Base-by-base conservation (phyloP, 306 rosid species). In the Lablab purpureus region DNA sequence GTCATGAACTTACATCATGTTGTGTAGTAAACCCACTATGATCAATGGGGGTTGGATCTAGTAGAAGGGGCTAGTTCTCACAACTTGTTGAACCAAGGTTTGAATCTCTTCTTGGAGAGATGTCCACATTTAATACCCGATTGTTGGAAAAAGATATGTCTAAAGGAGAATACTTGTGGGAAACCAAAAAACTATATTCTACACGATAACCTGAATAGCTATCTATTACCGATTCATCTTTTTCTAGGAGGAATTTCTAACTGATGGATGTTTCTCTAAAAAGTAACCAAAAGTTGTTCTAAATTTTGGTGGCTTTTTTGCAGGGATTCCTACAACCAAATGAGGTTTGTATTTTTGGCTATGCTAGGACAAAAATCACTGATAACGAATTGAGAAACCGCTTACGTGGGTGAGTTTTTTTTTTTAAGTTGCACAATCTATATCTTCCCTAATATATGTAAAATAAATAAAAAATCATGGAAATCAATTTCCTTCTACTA, bases 311-410 rank as follows among this genome's bases (percentile, higher is more conserved):
- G 81, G 52, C 58, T 72, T 51, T n/a, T 85, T 75, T 73, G 65
- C 82, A 95, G 99, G 96, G 98, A 27, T 91, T 93, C 88, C 90
- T 95, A 37, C 87, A 69, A 36, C 81, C 90, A 36, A 71, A 87
- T 73, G 98, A 93, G 82, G 96, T 93, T 84, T 87, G 84, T 85
- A 91, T 95, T 72, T 95, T 95, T 88, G 99, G 99, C 67, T 95
- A 95, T 85, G 98, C 99, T 37, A 95, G 99, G 82, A 80, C 94
- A 66, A 91, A 91, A 86, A 91, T 95, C 69, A 83, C 97, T 22
- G 89, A 89, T 80, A 91, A 89, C 21, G 99, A 95, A 41, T 87
- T 95, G 77, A 87, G 97, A 88, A 80, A 73, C 80, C 96, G 99
- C 85, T 67, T 95, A 63, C 90, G 54, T 4, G 89, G 96, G 99